Base-by-base conservation (phyloP, 2,329 filamentous ascomycete species). In the Knufia petricola region DNA sequence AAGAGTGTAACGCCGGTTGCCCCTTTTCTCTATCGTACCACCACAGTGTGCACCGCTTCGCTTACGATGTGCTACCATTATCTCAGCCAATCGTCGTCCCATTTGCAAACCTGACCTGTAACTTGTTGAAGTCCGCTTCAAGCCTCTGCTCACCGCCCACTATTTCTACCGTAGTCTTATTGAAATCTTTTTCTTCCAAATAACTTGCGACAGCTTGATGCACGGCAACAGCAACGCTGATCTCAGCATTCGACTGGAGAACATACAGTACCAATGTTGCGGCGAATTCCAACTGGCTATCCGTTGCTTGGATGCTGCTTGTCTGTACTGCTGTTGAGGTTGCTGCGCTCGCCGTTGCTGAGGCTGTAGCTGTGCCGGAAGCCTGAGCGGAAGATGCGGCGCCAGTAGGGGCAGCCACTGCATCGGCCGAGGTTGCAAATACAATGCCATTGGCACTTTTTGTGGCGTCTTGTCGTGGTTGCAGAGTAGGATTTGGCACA, bases 71-170 rank as follows among this genome's bases (percentile, higher is more conserved):
- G 13, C 13, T 36, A 4, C 4, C 6, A 20, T n/a, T 30, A n/a
- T 57, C 58, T 26, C 6, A 12, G 12, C 63, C 63, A 6, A 64
- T 53, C 9, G 60, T 57, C 26, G 59, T 61, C 10, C 61, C 61
- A 48, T 64, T 59, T 6, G 54, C 52, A 45, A 58, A 52, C 3
- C 56, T 63, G 42, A 69, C 68, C 7, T 58, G 60, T 50, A 63
- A 64, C 4, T 60, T 60, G 32, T 59, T 56, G 55, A 69, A 69
- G 46, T 67, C 55, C 43, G 68, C 48, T 7, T 53, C 56, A 36
- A 66, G 64, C 12, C 54, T 58, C 1, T 59, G 59, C 23, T 60
- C 49, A 26, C 62, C 55, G 13, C 55, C 57, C 28, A 60, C 57
- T 30, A 66, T 52, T 20, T 52, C 51, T 37, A 60, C 59, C 13